Evolutionary conservation across 2,329 filamentous ascomycete species (phyloP), one percentile per base, ranked within the genome.

Genomic region (Xylariaceae sp.): DNA sequence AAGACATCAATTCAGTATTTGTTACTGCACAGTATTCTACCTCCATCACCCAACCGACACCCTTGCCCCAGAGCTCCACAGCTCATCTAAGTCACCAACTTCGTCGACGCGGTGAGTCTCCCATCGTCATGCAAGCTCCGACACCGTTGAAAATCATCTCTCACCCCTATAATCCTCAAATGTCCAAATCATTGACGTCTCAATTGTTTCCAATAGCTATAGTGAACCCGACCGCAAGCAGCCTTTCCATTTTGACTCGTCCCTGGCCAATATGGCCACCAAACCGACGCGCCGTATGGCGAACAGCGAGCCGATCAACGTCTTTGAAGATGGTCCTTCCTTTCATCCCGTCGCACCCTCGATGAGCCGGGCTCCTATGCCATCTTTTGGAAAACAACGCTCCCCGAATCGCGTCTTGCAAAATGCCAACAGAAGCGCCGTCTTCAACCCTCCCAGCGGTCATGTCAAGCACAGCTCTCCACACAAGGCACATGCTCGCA

Each of bases 381-480:
- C 76, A 23, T 67, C 72, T 37, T 66, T 72, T 40, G 61, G 69
- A 40, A 77, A 72, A 49, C 69, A 56, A 16, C 17, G 41, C 1
- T 56, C 71, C 21, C 63, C 69, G 25, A 71, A 74, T 42, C 71
- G 73, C 37, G 71, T 75, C 22, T 65, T 79, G 10, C 67, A 70
- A 55, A 70, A 60, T 53, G 67, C 75, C 56, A 77, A 76, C 67
- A 72, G 75, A 51, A 86, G 86, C 66, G 75, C 84, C 56, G 69
- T 83, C 45, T 75, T 92, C 57, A 82, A 85, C 55, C 84, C 86
- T 20, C 74, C 79, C 52, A 65, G 72, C 55, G 64, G 74, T 48
- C 66, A 73, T 48, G 64, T 71, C 57, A 69, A 75, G 59, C 76
- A 72, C 60, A 76, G 75, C 47, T 94, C 88, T 44, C 88, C 87